Conservation (phyloP, 164 flowering plant species). For the Vitis labrusca region DNA sequence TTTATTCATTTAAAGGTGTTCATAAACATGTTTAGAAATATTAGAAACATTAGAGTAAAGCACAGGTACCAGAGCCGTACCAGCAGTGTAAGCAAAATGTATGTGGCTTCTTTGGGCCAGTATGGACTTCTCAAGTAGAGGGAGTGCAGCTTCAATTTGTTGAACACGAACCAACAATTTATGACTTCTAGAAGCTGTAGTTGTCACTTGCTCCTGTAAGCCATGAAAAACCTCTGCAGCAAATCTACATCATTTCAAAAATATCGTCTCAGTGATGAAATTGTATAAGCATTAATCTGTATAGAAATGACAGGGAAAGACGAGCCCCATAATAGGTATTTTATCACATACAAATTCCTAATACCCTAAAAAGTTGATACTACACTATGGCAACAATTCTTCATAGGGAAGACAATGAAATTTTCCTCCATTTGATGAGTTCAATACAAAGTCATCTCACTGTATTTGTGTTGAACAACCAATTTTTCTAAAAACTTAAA, state of each 20-base stretch:
- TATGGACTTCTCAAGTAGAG: constrained; percentile 78
- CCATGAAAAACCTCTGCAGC: constrained; percentile 96
- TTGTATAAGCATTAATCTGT: not conserved
- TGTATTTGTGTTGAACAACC: too few relatives aligned
- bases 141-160: constrained; percentile 71
- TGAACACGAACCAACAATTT: constrained; percentile 65
- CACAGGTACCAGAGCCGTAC: constrained; percentile 35
- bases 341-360: not conserved
- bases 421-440: not conserved
- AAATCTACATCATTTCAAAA: constrained; percentile 51
- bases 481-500: too few relatives aligned
- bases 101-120: constrained; percentile 79
- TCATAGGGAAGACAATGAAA: not conserved
- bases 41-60: not conserved
- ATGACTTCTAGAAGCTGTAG: constrained; percentile 81
- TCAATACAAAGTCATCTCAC: not conserved
- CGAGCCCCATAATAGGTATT: too few relatives aligned
- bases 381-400: not conserved
- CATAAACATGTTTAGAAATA: not conserved
- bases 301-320: not conserved
- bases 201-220: constrained; percentile 78
- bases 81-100: constrained; percentile 90
- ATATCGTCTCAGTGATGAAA: constrained; percentile 13
- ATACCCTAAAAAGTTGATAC: not conserved
- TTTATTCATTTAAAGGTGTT: not conserved